These are phyloP conservation scores for Pseudoneurospora amorphoporcata DNA, from an alignment of 495 filamentous ascomycete genomes.

Conservation along the genomic window DNA sequence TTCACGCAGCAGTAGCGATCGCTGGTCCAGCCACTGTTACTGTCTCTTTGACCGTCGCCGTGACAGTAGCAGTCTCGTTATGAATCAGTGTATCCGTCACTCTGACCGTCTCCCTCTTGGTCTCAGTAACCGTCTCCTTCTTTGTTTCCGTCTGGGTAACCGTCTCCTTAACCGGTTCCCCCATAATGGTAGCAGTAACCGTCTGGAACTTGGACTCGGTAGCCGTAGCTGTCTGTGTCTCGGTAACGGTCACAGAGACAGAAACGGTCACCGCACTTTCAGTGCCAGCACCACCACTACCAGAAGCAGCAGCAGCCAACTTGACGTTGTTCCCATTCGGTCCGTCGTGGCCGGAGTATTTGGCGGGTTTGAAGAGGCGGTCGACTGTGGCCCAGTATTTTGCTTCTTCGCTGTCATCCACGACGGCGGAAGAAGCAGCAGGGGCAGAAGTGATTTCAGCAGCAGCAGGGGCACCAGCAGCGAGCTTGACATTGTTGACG, in stretches of 20 bases:
- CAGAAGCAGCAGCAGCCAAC: background rate
- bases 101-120: background rate
- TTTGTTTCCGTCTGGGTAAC: background rate
- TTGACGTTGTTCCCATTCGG: background rate
- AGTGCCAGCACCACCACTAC: no score
- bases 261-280: background rate
- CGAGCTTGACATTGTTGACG: background rate
- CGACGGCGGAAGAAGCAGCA: background rate
- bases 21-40: background rate
- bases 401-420: background rate
- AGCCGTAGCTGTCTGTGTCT: background rate
- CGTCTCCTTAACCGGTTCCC: background rate
- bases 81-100: background rate
- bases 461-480: background rate
- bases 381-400: background rate
- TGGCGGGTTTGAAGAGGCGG: background rate
- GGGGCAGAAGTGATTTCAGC: background rate
- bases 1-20: background rate
- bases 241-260: background rate
- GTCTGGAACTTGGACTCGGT: background rate
- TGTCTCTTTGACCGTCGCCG: background rate
- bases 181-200: background rate
- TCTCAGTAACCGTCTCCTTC: background rate
- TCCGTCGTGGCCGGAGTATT: background rate
- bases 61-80: background rate